Evolutionary conservation across 768 basidiomycete genomes (phyloP).

Genomic region (Crucibulum laeve): DNA sequence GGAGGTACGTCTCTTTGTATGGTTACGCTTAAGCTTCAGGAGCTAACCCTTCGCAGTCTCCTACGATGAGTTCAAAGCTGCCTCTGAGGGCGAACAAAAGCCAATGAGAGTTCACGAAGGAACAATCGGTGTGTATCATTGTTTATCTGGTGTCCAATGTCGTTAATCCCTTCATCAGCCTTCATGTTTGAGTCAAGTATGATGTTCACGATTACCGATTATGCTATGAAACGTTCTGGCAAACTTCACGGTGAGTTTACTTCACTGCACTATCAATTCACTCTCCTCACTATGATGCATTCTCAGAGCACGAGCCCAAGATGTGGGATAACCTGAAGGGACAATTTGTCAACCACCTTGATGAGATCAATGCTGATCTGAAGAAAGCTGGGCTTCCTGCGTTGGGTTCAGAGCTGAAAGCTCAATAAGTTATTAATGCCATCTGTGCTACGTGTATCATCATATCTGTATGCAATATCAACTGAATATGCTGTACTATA

Average conservation of each 20-base stretch:
- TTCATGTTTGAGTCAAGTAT: slow-evolving; percentile 66
- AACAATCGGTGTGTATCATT: slow-evolving; percentile 37
- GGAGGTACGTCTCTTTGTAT: slow-evolving; percentile 36
- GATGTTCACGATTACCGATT: slow-evolving; percentile 62
- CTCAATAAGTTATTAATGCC: not conserved
- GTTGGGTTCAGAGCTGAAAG: slow-evolving; percentile 12
- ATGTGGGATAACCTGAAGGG: slow-evolving; percentile 64
- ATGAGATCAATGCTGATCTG: slow-evolving; percentile 48
- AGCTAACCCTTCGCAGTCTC: slow-evolving; percentile 33
- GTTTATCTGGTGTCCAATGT: not conserved
- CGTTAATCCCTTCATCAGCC: slow-evolving; percentile 21
- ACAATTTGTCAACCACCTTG: slow-evolving; percentile 54
- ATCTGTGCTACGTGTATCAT: not conserved
- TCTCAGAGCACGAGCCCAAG: slow-evolving; percentile 53
- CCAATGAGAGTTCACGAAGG: slow-evolving; percentile 51
- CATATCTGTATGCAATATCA: not conserved
- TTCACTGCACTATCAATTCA: not conserved
- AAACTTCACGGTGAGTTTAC: slow-evolving; percentile 48
- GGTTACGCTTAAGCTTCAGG: not conserved
- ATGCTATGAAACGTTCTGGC: slow-evolving; percentile 53
- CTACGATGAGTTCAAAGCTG: slow-evolving; percentile 58
- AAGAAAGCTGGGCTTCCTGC: slow-evolving; percentile 33
- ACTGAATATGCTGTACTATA: not conserved
- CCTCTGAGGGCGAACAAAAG: slow-evolving; percentile 43
- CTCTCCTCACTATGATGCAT: not conserved